Conservation (phyloP, 495 filamentous ascomycete species). For the Penicillium roqueforti region DNA sequence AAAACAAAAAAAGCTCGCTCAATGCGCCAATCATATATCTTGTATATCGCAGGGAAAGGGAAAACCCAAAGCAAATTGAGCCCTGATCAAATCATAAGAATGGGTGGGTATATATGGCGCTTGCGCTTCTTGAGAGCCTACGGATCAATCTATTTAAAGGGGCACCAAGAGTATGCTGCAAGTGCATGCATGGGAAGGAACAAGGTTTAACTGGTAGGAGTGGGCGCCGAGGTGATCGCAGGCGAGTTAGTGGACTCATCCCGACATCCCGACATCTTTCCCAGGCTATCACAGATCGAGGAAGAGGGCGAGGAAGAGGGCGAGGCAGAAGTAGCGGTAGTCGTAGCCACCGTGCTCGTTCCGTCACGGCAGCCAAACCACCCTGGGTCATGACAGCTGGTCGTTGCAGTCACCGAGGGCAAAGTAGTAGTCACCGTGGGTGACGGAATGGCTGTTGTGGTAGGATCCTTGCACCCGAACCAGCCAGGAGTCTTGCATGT, state of each 20-base stretch:
- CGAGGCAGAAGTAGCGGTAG: neutral
- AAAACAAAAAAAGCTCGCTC: conserved; percentile 1
- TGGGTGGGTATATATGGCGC: conserved; percentile 3
- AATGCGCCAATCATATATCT: conserved; percentile 4
- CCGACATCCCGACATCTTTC: neutral
- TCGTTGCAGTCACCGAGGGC: conserved; percentile 23
- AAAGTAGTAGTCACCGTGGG: conserved; percentile 22
- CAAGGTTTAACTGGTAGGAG: neutral
- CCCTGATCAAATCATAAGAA: neutral
- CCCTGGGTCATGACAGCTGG: conserved; percentile 59
- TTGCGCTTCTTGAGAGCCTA: neutral
- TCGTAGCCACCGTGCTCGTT: conserved; percentile 38
- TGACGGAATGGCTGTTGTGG: conserved; percentile 23
- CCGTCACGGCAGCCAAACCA: conserved; percentile 67
- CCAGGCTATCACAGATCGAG: neutral
- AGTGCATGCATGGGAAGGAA: neutral
- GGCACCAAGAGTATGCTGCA: neutral
- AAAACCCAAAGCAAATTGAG: neutral
- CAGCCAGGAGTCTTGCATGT: conserved; percentile 83
- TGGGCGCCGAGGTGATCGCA: neutral
- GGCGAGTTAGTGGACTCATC: neutral
- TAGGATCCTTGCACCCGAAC: conserved; percentile 49
- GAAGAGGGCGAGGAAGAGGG: neutral
- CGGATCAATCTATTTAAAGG: neutral
- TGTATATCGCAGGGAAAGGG: neutral